phyloP scores from a whole-genome alignment of 2,329 filamentous ascomycete species.

The Ophiostoma australiae region DNA sequence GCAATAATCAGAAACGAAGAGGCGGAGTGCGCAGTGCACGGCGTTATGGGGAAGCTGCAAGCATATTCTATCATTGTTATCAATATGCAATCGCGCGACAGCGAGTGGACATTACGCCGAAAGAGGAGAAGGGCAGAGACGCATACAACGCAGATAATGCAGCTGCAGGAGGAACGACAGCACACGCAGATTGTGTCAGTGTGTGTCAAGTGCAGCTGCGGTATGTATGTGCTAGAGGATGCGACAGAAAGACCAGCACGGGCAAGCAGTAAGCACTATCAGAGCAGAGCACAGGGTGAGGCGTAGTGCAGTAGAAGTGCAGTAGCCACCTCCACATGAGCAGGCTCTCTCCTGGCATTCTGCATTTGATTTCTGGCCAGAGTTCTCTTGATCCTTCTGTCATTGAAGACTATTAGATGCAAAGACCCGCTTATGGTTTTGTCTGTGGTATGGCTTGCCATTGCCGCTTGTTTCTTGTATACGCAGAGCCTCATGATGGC shows the following conservation, averaged over 20 bases:
- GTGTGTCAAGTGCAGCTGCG: no score
- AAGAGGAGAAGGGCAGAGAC: constrained; percentile 4
- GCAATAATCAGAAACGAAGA: not conserved
- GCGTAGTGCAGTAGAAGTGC: not conserved
- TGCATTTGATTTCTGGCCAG: no score
- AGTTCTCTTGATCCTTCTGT: no score
- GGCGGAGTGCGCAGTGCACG: not conserved
- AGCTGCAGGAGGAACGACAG: not conserved
- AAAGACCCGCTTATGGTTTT: no score
- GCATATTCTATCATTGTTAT: no score
- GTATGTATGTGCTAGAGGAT: no score
- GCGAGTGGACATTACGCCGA: not conserved
- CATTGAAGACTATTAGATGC: no score
- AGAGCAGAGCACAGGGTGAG: not conserved
- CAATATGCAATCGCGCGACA: not conserved
- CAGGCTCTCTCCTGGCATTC: no score
- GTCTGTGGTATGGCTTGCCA: not conserved
- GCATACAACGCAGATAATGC: not conserved
- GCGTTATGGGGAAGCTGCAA: not conserved
- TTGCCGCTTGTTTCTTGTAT: not conserved
- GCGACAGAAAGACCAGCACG: no score
- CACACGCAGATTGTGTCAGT: not conserved
- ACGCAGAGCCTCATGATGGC: not conserved
- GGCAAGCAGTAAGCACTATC: no score
- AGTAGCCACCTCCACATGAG: not conserved